A percentile compares a stretch with the other conserved stretches of the same genome.
phyloP scores from a whole-genome alignment of 106 monocot species.

The Acanthochlamys bracteata region DNA sequence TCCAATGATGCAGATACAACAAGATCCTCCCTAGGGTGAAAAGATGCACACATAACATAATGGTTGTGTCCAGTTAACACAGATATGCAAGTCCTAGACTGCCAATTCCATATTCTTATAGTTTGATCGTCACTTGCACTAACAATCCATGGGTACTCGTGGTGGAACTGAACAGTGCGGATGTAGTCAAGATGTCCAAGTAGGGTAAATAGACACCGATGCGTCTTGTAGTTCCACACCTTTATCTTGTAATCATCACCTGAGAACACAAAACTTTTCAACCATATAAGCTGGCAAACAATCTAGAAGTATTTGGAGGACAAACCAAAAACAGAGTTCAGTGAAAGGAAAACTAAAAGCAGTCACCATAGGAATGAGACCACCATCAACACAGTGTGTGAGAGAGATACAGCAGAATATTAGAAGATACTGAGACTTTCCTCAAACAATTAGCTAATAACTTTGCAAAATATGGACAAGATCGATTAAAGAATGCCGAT shows the following conservation, averaged over 20 bases:
- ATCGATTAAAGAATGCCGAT: too few relatives aligned
- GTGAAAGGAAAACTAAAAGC: neutral
- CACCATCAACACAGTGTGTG: too few relatives aligned
- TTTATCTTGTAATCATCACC: conserved; percentile 95
- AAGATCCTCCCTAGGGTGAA: conserved; percentile 84
- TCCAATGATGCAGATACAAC: conserved; percentile 87
- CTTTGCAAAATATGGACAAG: too few relatives aligned
- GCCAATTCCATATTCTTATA: conserved; percentile 92
- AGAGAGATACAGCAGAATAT: too few relatives aligned
- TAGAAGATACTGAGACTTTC: too few relatives aligned
- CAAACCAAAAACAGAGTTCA: neutral
- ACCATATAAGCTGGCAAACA: too few relatives aligned
- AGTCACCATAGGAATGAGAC: too few relatives aligned
- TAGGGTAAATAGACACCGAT: conserved; percentile 78
- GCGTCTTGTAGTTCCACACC: conserved; percentile 88
- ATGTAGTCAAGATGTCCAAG: conserved; percentile 88
- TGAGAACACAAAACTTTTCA: conserved; percentile 18
- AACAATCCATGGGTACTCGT: conserved; percentile 86
- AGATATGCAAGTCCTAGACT: conserved; percentile 78
- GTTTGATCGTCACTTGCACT: conserved; percentile 92
- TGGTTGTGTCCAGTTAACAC: conserved; percentile 88
- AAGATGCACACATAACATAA: conserved; percentile 93
- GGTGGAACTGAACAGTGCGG: conserved; percentile 86
- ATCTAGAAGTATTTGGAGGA: too few relatives aligned
- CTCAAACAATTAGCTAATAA: too few relatives aligned